A percentile compares a stretch with the other conserved stretches of the same genome.
Conservation (phyloP, 2,329 filamentous ascomycete species). For the Plectosphaerella cucumerina region DNA sequence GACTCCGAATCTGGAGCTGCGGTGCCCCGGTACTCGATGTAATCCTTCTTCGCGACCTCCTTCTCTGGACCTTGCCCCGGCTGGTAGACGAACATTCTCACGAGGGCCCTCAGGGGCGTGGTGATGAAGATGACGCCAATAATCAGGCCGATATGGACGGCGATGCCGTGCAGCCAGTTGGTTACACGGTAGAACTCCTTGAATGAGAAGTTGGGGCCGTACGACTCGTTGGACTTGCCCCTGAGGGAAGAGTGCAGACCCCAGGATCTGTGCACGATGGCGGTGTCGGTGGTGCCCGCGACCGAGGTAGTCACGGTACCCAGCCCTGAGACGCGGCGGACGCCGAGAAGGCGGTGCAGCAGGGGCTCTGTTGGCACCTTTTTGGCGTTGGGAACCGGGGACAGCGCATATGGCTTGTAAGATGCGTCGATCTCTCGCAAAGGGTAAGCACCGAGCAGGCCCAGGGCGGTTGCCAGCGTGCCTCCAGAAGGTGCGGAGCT, state of each 20-base stretch:
- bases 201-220: constrained; percentile 60
- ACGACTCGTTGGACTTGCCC: constrained; percentile 38
- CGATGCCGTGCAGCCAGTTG: constrained; percentile 45
- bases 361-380: constrained; percentile 26
- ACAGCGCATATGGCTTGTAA: constrained; percentile 49
- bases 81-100: constrained; percentile 39
- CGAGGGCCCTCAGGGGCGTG: constrained; percentile 39
- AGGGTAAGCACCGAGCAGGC: constrained; percentile 48
- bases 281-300: constrained; percentile 43
- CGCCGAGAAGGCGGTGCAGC: constrained; percentile 43
- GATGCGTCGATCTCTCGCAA: constrained; percentile 41
- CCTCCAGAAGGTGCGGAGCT: constrained; percentile 57
- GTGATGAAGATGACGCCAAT: constrained; percentile 39
- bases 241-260: constrained; percentile 47
- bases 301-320: constrained; percentile 53
- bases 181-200: constrained; percentile 47
- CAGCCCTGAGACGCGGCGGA: constrained; percentile 43
- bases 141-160: constrained; percentile 43
- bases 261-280: constrained; percentile 59
- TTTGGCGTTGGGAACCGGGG: constrained; percentile 46
- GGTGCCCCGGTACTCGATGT: constrained; percentile 60
- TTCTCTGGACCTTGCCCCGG: constrained; percentile 51
- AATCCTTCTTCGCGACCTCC: constrained; percentile 53
- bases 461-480: constrained; percentile 64
- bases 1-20: constrained; percentile 55